phyloP scores from a whole-genome alignment of 345 rosid genomes.

The Corymbia maculata region DNA sequence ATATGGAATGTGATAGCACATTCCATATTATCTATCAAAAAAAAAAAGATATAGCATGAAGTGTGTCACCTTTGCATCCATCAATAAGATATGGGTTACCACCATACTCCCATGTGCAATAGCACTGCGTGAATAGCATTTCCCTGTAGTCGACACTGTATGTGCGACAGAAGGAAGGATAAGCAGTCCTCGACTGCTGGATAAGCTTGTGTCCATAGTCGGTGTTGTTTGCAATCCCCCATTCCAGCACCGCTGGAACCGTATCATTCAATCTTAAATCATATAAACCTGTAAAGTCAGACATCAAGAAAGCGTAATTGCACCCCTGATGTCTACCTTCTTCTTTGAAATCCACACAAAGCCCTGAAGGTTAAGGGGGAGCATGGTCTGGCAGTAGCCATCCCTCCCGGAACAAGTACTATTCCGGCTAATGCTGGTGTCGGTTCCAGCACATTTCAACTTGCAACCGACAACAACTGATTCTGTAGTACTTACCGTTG shows the following conservation, averaged over 20 bases:
- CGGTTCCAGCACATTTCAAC: background rate
- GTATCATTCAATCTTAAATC: background rate
- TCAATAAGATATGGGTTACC: background rate
- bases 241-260: background rate
- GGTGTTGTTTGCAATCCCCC: background rate
- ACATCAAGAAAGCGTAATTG: background rate
- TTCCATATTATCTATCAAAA: too few species aligned
- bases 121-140: background rate
- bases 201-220: background rate
- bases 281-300: background rate
- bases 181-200: rapidly evolving
- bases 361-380: background rate
- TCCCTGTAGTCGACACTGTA: rapidly evolving
- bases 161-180: background rate
- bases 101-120: rapidly evolving
- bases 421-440: background rate
- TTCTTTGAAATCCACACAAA: background rate
- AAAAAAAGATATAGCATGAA: background rate
- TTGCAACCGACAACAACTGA: background rate
- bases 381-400: background rate
- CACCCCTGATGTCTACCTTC: background rate
- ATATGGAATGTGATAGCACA: background rate
- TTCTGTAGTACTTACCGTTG: background rate
- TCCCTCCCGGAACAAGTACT: too few species aligned
- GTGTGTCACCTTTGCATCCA: background rate